Evolutionary conservation across 331 rosid genomes (phyloP).

Genomic region (Erythrophleum ivorense): DNA sequence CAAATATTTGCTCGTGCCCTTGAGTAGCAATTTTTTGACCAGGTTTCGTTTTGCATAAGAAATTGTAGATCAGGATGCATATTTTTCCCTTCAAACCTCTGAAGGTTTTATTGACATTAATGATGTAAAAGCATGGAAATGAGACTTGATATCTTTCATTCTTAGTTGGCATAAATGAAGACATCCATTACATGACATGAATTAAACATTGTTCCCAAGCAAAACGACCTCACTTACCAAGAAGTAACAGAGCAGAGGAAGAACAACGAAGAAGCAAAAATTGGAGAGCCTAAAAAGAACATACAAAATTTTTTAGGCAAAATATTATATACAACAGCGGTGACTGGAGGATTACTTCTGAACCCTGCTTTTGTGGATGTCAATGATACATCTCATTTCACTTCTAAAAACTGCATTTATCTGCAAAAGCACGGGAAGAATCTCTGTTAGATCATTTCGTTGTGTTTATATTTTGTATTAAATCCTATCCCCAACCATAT

Average conservation of each 20-base stretch:
- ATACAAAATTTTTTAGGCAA: neutral
- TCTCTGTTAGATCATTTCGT: slow-evolving; percentile 13
- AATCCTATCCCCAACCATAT: slow-evolving; percentile 4
- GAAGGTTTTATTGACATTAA: neutral
- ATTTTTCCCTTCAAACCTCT: neutral
- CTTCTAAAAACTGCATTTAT: slow-evolving; percentile 34
- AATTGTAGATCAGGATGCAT: neutral
- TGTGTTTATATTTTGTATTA: slow-evolving; percentile 21
- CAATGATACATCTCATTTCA: slow-evolving; percentile 23
- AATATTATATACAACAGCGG: slow-evolving; percentile 31
- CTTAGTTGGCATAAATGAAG: neutral
- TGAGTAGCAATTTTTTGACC: neutral
- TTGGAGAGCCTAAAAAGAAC: slow-evolving; percentile 21
- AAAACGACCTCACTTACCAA: slow-evolving; percentile 20
- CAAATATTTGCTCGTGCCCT: neutral
- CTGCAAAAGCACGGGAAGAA: slow-evolving; percentile 38
- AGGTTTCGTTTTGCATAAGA: neutral
- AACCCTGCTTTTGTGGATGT: slow-evolving; percentile 30
- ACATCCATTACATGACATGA: neutral
- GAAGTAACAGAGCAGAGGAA: neutral
- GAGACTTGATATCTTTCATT: neutral
- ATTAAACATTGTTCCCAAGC: slow-evolving; percentile 18
- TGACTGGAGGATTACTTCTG: slow-evolving; percentile 20
- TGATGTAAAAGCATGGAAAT: neutral
- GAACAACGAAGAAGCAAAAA: slow-evolving; percentile 1